A percentile compares a stretch with the other conserved stretches of the same genome.
These are phyloP conservation scores for Gypsophila paniculata DNA, from an alignment of 179 eudicot species.

Conservation along the genomic window DNA sequence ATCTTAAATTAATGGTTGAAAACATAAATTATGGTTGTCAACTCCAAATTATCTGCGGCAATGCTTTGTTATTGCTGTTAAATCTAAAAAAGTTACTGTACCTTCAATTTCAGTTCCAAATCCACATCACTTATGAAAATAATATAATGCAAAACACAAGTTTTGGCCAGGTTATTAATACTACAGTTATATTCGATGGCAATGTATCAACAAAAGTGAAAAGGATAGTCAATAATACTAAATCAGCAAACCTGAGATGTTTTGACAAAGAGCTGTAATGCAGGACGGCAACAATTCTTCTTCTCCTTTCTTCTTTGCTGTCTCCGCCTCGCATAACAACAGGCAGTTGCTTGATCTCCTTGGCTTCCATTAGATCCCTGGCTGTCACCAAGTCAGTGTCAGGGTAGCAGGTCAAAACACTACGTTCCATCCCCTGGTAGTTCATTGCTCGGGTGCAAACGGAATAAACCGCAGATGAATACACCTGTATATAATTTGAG, in stretches of 20 bases:
- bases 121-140: no score
- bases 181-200: no score
- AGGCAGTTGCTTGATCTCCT: slow-evolving; percentile 84
- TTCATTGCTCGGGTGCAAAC: slow-evolving; percentile 74
- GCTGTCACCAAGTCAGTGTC: slow-evolving; percentile 83
- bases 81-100: no score
- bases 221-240: not conserved
- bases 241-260: slow-evolving; percentile 48
- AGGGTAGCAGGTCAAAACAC: slow-evolving; percentile 87
- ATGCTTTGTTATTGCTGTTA: no score
- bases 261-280: slow-evolving; percentile 55
- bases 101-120: no score
- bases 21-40: no score
- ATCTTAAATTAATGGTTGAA: no score
- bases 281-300: slow-evolving; percentile 61
- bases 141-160: no score
- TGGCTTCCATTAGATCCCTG: slow-evolving; percentile 94
- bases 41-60: no score
- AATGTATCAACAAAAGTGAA: no score
- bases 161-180: no score
- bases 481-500: slow-evolving; percentile 42
- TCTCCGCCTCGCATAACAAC: slow-evolving; percentile 74
- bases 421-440: slow-evolving; percentile 67
- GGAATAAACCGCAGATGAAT: slow-evolving; percentile 56
- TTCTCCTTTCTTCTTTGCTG: slow-evolving; percentile 58